A percentile compares a stretch with the other conserved stretches of the same genome.
Evolutionary conservation across 257 asterid species (phyloP).

Genomic region (Ocimum tenuiflorum): DNA sequence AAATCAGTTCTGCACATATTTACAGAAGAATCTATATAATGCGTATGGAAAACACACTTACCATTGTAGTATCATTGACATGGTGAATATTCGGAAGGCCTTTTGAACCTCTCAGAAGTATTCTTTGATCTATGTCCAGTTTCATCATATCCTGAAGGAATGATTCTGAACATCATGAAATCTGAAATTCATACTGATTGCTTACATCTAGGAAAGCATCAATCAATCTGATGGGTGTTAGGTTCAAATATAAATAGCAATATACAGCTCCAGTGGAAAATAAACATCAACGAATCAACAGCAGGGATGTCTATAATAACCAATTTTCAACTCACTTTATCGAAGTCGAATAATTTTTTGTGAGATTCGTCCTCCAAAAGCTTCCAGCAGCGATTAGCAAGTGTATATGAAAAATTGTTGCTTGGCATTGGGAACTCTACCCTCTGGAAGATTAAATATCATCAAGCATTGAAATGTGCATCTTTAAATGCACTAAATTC

Average conservation of each 20-base stretch:
- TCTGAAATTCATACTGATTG: not conserved
- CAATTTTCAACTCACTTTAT: constrained; percentile 47
- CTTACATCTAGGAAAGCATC: not conserved
- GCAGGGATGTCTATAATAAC: not conserved
- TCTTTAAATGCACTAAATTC: not conserved
- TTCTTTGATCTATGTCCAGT: constrained; percentile 56
- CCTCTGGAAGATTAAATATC: constrained; percentile 47
- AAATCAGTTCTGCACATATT: constrained; percentile 17
- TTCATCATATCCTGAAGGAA: constrained; percentile 81
- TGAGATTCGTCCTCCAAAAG: constrained; percentile 64
- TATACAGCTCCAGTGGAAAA: not conserved
- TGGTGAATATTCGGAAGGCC: constrained; percentile 84
- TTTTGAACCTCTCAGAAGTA: constrained; percentile 60
- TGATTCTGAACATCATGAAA: constrained; percentile 8
- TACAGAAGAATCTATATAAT: not conserved
- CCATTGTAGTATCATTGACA: constrained; percentile 73
- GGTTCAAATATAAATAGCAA: not conserved
- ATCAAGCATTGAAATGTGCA: not conserved
- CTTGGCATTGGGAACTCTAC: constrained; percentile 90
- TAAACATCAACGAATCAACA: not conserved
- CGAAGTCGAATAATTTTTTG: constrained; percentile 59
- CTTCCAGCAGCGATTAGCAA: constrained; percentile 87
- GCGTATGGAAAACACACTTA: constrained; percentile 8
- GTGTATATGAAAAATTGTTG: constrained; percentile 72
- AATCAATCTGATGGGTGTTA: not conserved